Evolutionary conservation across 208 protist genomes (phyloP), one percentile per base, ranked within the genome.

Genomic region (Acanthamoeba pearcei): DNA sequence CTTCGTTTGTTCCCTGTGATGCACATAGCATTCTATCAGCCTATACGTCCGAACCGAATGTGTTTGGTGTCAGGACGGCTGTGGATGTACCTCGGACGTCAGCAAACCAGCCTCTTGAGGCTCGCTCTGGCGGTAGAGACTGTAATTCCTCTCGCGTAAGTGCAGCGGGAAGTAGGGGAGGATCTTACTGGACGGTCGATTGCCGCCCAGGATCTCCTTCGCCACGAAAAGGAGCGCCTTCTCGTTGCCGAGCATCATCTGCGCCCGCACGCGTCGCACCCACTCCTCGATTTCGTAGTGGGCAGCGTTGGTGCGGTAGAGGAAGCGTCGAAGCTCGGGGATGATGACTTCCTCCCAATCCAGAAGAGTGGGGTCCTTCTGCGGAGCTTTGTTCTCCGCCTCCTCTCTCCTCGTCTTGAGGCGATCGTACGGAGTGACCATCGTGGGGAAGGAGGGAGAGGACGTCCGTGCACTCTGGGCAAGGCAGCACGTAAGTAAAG

Each of bases 241-340:
- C 49, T 94, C 90, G 35, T 94, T 83, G 42, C 70, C 70, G 6
- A 78, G 72, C 70, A 62, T 60, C 90, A 94, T 83, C 49, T 78
- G 46, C 5, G 46, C 55, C 38, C 90, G 90, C 51, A 94, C 72
- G 5, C 90, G 64, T 15, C 70, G 35, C 68, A 94, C 70, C 90
- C 90, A 94, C 64, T 94, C 68, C 12, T 94, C 90, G 5, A 94
- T 83, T 68, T 94, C 90, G n/a, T 83, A 83, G 70, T 94, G 90
- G 12, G 46, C 51, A 19, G 53, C 46, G 68, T 83, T 94, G 42
- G 53, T 60, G 35, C 90, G 70, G 35, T 68, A 60, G 32, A 94
- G 49, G 53, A 42, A 94, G 35, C 46, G 46, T 17, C 90, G 27
- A 6, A 94, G 68, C 72, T 94, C 90, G 17, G 90, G 90, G 10